Conservation (phyloP, 2,329 filamentous ascomycete genomes). For the Nemania sp. region DNA sequence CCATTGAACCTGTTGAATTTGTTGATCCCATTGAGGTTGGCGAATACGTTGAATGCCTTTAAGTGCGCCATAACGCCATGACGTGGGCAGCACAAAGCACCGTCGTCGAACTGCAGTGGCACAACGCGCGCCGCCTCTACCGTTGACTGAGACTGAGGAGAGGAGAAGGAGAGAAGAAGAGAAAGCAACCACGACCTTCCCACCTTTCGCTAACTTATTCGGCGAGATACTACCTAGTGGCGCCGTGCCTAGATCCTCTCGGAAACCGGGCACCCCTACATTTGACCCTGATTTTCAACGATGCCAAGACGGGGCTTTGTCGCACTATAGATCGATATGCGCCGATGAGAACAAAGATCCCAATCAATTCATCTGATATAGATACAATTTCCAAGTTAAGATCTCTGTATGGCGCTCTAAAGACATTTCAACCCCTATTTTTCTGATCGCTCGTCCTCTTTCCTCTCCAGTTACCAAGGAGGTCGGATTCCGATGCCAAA, state of each 20-base stretch:
- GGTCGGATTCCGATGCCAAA: not conserved
- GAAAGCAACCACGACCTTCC: not conserved
- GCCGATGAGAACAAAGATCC: not conserved
- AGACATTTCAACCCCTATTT: not conserved
- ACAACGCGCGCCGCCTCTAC: constrained; percentile 2
- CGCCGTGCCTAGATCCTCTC: constrained; percentile 8
- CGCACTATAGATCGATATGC: not conserved
- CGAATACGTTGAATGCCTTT: constrained; percentile 21
- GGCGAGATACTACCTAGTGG: constrained; percentile 1
- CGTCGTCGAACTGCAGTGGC: constrained; percentile 10
- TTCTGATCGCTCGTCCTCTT: not conserved
- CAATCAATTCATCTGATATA: not conserved
- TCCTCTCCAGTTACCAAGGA: not conserved
- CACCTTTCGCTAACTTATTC: not conserved
- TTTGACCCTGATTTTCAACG: not conserved
- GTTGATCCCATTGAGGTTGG: constrained; percentile 17
- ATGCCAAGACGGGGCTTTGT: constrained; percentile 19
- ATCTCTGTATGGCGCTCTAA: not conserved
- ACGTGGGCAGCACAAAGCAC: not conserved
- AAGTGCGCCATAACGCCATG: constrained; percentile 28
- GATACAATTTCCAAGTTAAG: not conserved
- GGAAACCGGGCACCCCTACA: constrained; percentile 21
- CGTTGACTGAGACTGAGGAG: too few species aligned
- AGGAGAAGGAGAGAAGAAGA: constrained; percentile 13
- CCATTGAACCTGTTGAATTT: constrained; percentile 33